These are phyloP conservation scores for Stemphylium vesicarium DNA, from an alignment of 2,329 filamentous ascomycete species.

Conservation along the genomic window DNA sequence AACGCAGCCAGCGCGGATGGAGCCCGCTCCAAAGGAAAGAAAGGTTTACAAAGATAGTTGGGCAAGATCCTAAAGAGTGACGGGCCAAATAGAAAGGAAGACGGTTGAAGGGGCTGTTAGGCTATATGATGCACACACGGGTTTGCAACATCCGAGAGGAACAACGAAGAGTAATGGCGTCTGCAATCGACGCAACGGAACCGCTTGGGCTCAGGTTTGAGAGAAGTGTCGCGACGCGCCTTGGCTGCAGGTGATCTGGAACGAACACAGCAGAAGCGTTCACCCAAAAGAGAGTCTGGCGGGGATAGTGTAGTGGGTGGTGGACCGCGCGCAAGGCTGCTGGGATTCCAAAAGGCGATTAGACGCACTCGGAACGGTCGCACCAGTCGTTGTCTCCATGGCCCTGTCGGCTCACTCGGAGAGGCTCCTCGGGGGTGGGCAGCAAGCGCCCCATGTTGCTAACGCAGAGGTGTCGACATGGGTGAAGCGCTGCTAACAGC, in stretches of 20 bases:
- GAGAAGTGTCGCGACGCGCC: slow-evolving; percentile 48
- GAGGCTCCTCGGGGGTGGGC: slow-evolving; percentile 28
- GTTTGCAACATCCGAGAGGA: slow-evolving; percentile 40
- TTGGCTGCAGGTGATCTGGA: slow-evolving; percentile 52
- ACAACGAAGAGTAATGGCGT: slow-evolving; percentile 41
- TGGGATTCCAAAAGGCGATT: slow-evolving; percentile 37
- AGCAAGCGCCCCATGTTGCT: slow-evolving; percentile 41
- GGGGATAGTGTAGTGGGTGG: slow-evolving; percentile 38
- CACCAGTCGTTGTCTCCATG: slow-evolving; percentile 27
- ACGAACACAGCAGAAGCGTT: slow-evolving; percentile 49
- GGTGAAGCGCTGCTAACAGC: slow-evolving; percentile 19
- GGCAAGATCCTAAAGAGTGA: slow-evolving; percentile 48
- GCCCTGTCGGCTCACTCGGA: slow-evolving; percentile 28
- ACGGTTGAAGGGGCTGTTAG: slow-evolving; percentile 38
- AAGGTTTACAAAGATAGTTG: slow-evolving; percentile 41
- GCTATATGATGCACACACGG: slow-evolving; percentile 47
- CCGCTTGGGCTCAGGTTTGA: slow-evolving; percentile 47
- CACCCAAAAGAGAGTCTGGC: slow-evolving; percentile 45
- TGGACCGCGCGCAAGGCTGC: slow-evolving; percentile 45
- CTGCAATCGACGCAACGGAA: slow-evolving; percentile 47
- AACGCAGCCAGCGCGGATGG: slow-evolving; percentile 50
- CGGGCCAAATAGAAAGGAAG: slow-evolving; percentile 47
- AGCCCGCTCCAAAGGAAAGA: slow-evolving; percentile 47
- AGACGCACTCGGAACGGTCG: slow-evolving; percentile 33
- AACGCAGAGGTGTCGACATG: slow-evolving; percentile 34